Conservation (phyloP, 2,329 filamentous ascomycete species). For the Aspergillus vadensis region DNA sequence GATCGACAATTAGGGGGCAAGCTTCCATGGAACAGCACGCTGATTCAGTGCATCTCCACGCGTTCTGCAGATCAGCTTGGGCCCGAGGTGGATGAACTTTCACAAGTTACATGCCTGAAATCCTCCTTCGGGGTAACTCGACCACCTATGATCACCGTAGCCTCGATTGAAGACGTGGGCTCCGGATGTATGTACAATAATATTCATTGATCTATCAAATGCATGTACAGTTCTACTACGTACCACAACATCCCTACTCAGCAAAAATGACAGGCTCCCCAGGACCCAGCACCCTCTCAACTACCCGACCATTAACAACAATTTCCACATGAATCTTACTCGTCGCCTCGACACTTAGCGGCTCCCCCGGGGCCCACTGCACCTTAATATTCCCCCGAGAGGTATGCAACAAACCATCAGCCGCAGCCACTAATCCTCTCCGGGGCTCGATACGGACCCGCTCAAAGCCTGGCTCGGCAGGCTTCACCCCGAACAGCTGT, state of each 20-base stretch:
- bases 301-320: not conserved
- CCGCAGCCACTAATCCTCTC: not conserved
- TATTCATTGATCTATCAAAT: too few species aligned
- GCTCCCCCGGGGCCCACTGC: not conserved
- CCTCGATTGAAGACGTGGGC: too few species aligned
- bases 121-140: too few species aligned
- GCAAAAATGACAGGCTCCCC: not conserved
- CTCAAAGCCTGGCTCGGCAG: slow-evolving; percentile 1
- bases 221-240: not conserved
- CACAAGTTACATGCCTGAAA: too few species aligned
- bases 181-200: too few species aligned
- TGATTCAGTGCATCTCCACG: too few species aligned
- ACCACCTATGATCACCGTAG: too few species aligned
- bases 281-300: not conserved
- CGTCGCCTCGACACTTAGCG: not conserved
- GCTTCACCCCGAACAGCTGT: slow-evolving; percentile 8
- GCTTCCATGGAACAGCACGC: too few species aligned
- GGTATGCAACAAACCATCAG: slow-evolving; percentile 1
- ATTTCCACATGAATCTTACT: not conserved
- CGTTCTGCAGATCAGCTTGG: too few species aligned
- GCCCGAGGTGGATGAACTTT: too few species aligned
- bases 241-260: too few species aligned
- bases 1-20: too few species aligned
- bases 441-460: slow-evolving; percentile 8
- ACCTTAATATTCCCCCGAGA: not conserved